Base-by-base conservation (phyloP, 2,329 filamentous ascomycete species). In the Laburnicola sp. region DNA sequence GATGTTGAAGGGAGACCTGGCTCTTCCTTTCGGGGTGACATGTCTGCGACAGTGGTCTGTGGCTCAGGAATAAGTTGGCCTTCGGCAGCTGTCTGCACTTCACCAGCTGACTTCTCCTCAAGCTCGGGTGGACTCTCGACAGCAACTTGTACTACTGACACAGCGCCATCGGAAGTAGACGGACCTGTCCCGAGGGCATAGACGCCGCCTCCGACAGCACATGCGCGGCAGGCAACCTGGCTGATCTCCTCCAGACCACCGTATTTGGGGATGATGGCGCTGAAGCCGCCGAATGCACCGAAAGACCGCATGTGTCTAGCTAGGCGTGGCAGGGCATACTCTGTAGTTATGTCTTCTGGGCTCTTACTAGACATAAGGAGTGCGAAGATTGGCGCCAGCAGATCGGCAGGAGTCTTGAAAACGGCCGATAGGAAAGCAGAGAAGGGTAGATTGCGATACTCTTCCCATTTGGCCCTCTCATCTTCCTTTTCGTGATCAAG, bases 241-340 rank as follows among this genome's bases (percentile, higher is more conserved):
- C 89, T 85, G 53, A 97, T 85, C 74, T 99, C 93, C 28, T 91
- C 88, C 40, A 88, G 80, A 26, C 93, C 91, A 40, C 93, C 93
- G 87, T 91, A 99, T 78, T 96, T 97, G 22, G 92, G 87, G 59
- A 96, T 84, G 9, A 99, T 85, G 40, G 91, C 89, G 45, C 89
- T 89, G 69, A 97, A 97, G 7, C 93, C 91, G 0, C 93, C 93
- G 62, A 97, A 93, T 3, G 89, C 77, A 6, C 93, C 92, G 73
- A 95, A 92, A 0, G 93, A 97, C 10, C 83, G 82, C 44, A 97
- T 76, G 72, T 99, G 92, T 38, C 86, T 84, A 59, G 87, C 82
- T 50, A 97, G 88, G 25, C 84, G 81, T 2, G 83, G 81, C 25
- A 97, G 74, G 0, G 91, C 91, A 63, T 84, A 85, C 45, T 86